These are phyloP conservation scores for Phaseolus lunatus DNA, from an alignment of 306 rosid genomes.

Conservation along the genomic window DNA sequence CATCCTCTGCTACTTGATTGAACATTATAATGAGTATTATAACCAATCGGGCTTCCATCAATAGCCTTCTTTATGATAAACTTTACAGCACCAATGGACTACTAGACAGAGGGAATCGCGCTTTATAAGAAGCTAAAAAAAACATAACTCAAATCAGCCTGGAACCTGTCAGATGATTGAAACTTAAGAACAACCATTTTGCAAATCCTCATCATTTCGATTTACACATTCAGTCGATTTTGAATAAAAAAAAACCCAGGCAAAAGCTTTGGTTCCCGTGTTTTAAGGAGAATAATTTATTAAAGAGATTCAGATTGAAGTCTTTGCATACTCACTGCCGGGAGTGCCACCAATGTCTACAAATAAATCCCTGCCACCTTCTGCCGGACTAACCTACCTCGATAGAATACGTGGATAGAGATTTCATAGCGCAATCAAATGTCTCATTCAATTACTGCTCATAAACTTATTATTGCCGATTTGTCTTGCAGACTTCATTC, in stretches of 20 bases:
- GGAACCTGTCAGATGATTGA: slow-evolving; percentile 12
- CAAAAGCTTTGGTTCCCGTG: neutral
- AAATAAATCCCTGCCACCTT: neutral
- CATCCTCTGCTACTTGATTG: neutral
- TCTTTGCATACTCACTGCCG: neutral
- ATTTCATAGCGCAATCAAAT: neutral
- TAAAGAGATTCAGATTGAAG: neutral
- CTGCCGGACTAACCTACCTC: neutral
- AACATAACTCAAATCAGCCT: neutral
- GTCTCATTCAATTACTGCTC: neutral
- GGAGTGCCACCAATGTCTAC: neutral
- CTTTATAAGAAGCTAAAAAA: slow-evolving; percentile 5
- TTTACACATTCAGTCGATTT: neutral
- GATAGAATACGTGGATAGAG: slow-evolving; percentile 12
- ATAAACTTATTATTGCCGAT: neutral
- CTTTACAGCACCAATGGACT: slow-evolving; percentile 2
- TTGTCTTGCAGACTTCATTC: neutral
- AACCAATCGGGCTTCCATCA: slow-evolving; percentile 15
- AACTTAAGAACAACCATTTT: neutral
- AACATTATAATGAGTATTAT: slow-evolving; percentile 2
- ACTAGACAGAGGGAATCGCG: slow-evolving; percentile 10
- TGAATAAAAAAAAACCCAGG: neutral
- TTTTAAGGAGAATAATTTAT: neutral
- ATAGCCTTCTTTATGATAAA: slow-evolving; percentile 12
- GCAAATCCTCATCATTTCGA: neutral